Base-by-base conservation (phyloP, 805 yeast genomes). In the Ogataea henricii region DNA sequence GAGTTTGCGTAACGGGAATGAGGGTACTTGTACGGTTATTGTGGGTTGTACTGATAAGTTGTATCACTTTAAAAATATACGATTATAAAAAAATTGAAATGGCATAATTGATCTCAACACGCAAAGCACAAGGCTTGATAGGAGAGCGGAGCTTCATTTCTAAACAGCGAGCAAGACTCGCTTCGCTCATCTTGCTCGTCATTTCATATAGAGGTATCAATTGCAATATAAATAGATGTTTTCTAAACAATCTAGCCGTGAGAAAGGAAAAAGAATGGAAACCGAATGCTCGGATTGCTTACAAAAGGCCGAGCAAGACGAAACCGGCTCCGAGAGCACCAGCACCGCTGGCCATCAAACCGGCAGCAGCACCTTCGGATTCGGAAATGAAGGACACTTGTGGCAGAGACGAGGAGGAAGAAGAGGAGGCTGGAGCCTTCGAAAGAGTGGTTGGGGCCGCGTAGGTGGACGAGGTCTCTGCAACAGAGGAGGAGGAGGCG, bases 281-380 rank as follows among this genome's bases (percentile, higher is more conserved):
- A 38, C 33, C 45, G 14, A 21, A 20, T 17, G 22, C 14, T 6
- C 10, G 25, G 16, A 35, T 39, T 36, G 40, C 39, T 46, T 48
- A 55, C 43, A 55, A 30, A 13, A 55, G 43, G n/a, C 52, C 54
- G 20, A 50, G 26, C 29, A 48, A 30, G 14, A 55, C 25, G 40
- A 47, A 54, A 50, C 56, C 63, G 16, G 59, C 65, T 47, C 62
- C 69, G 18, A 58, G 46, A 10, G 48, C 45, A 45, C 62, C 68
- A 16, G 60, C 63, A 36, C 55, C 63, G 47, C 62, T 57, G 16
- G 60, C 52, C 33, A 57, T 62, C 32, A 58, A 45, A 22, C 46
- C 52, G 29, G 62, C 60, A 35, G 62, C 59, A 23, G 56, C 53
- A 10, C 47, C 59, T 16, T 43, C 55, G 18, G 48, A 45, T n/a